Percentiles rank a stretch among this genome's conserved stretches.
These are phyloP conservation scores for Heliosperma pusillum DNA, from an alignment of 148 eudicot genomes.

Conservation along the genomic window DNA sequence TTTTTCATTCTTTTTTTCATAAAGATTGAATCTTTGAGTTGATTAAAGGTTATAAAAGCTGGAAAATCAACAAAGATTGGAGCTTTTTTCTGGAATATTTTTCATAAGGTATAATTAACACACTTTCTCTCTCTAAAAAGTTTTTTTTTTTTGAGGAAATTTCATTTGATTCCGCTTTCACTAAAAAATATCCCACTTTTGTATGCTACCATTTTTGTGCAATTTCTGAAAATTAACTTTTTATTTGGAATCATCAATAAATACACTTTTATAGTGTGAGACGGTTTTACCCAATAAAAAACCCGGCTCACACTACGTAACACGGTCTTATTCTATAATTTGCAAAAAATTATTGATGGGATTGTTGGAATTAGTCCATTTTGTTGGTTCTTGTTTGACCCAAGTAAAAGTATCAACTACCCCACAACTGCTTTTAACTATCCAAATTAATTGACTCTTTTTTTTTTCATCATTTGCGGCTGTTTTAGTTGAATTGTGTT, in stretches of 20 bases:
- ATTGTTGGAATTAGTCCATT: conserved; percentile 7
- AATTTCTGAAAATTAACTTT: too few species aligned
- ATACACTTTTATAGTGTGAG: too few species aligned
- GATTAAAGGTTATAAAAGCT: neutral
- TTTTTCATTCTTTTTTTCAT: neutral
- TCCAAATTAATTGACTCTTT: conserved; percentile 1
- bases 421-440: conserved; percentile 1
- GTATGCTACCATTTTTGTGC: neutral
- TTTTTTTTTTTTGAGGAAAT: too few species aligned
- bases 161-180: too few species aligned
- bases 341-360: neutral
- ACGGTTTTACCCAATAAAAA: too few species aligned
- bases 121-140: neutral
- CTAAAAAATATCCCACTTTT: too few species aligned
- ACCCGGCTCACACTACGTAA: too few species aligned
- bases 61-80: neutral
- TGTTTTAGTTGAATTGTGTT: conserved; percentile 24
- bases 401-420: conserved; percentile 20
- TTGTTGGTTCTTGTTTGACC: conserved; percentile 30
- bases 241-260: too few species aligned
- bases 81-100: conserved; percentile 25
- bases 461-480: neutral
- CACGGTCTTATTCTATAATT: too few species aligned
- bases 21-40: conserved; percentile 28
- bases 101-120: conserved; percentile 35